Base-by-base conservation (phyloP, 306 rosid species). In the Lathyrus aphaca region DNA sequence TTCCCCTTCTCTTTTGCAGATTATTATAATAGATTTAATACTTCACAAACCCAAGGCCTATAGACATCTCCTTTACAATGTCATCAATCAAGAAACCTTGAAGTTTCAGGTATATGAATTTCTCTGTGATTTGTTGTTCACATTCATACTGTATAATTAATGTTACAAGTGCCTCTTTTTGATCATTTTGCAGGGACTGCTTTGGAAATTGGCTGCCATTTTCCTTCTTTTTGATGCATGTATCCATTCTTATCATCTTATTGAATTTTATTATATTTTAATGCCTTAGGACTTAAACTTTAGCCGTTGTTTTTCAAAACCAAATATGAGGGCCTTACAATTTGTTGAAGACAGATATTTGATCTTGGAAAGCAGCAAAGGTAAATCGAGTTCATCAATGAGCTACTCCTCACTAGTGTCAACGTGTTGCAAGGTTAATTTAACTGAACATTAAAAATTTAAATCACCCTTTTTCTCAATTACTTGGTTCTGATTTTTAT, bases 171-270 rank as follows among this genome's bases (percentile, higher is more conserved):
- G 18, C 21, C 66, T n/a, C 9, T 23, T 75, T 44, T n/a, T 58
- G 53, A 51, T 61, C 12, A 81, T 68, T 77, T 74, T 88, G 80
- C 90, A 91, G 99, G 85, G 86, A 65, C 72, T 91, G 25, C 65
- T 80, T 67, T 87, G 92, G 96, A 87, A 87, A 78, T 75, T 73
- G 39, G 81, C 84, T 74, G 57, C 82, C 59, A 75, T 76, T 79
- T 94, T 80, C 82, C 88, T 94, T 82, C 80, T 94, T 69, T 84
- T 88, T 80, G 99, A 94, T 78, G 89, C 87, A 57, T 91, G 97
- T 88, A 91, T 82, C 89, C 84, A 37, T 71, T 85, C 55, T 67
- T 39, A 38, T 82, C 23, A 39, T 82, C 64, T 67, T 55, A 44
- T 82, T 13, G 46, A 43, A 30, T 4, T 18, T 54, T 68, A 55